Conservation (phyloP, 2,329 filamentous ascomycete genomes). For the Cladosporium sp. region DNA sequence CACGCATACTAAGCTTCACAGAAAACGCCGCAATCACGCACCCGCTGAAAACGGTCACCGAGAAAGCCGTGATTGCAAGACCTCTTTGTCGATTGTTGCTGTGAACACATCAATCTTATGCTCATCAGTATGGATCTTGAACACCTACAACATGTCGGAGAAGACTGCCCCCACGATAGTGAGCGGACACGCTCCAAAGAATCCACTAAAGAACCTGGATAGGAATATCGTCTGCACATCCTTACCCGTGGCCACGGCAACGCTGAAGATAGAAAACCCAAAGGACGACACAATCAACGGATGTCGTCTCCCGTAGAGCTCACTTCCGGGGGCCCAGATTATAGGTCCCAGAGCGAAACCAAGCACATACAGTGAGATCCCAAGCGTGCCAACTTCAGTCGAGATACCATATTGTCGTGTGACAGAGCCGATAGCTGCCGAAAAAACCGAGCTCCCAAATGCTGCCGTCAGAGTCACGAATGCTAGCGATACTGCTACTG, state of each 20-base stretch:
- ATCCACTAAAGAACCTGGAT: slow-evolving; percentile 33
- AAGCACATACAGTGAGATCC: slow-evolving; percentile 43
- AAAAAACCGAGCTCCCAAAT: slow-evolving; percentile 56
- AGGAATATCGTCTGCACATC: slow-evolving; percentile 36
- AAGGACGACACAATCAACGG: slow-evolving; percentile 43
- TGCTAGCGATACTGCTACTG: slow-evolving; percentile 64
- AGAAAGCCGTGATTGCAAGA: slow-evolving; percentile 35
- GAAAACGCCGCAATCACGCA: neutral
- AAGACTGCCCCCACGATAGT: slow-evolving; percentile 42
- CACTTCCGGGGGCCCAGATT: slow-evolving; percentile 40
- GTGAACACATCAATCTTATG: neutral
- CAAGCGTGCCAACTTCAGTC: slow-evolving; percentile 42
- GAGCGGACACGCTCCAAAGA: slow-evolving; percentile 43
- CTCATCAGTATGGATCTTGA: neutral
- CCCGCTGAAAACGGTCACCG: slow-evolving; percentile 33
- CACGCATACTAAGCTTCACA: too few species aligned
- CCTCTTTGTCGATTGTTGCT: slow-evolving; percentile 33
- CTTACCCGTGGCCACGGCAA: slow-evolving; percentile 42
- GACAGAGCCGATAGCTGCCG: slow-evolving; percentile 43
- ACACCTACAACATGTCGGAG: slow-evolving; percentile 37
- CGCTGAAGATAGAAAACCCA: slow-evolving; percentile 42
- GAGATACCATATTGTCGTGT: slow-evolving; percentile 40
- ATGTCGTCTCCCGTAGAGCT: slow-evolving; percentile 43
- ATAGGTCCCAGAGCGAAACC: slow-evolving; percentile 28
- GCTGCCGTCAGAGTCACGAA: slow-evolving; percentile 69